Evolutionary conservation across 2,329 filamentous ascomycete genomes (phyloP).

Genomic region (Alternaria conjuncta): DNA sequence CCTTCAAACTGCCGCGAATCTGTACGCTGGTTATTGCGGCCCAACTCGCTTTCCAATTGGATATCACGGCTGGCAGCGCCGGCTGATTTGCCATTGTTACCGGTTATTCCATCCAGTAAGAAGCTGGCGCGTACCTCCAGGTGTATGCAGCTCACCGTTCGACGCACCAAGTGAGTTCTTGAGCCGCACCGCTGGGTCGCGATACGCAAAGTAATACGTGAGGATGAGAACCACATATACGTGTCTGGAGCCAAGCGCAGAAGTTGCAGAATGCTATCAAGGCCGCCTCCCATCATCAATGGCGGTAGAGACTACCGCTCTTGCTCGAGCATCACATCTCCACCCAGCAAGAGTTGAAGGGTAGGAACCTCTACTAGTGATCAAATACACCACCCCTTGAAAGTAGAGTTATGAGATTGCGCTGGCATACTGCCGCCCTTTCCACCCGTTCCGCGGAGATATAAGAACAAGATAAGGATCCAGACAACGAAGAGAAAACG

Average conservation of each 20-base stretch:
- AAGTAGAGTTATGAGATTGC: background rate
- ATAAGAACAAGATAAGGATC: background rate
- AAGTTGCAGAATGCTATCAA: background rate
- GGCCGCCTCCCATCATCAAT: background rate
- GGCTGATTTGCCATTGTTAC: background rate
- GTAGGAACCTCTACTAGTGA: background rate
- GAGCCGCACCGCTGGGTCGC: conserved; percentile 10
- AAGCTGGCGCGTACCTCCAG: background rate
- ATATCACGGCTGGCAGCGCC: background rate
- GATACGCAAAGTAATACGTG: background rate
- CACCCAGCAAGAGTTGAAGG: background rate
- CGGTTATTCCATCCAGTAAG: background rate
- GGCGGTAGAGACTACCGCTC: background rate
- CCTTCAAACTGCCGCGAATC: background rate
- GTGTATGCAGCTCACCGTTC: conserved; percentile 19
- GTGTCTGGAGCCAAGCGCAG: background rate
- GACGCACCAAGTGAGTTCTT: conserved; percentile 20
- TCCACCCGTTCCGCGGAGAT: background rate
- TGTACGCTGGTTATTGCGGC: conserved; percentile 4
- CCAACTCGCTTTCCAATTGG: conserved; percentile 5
- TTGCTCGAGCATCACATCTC: background rate
- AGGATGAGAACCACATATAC: background rate
- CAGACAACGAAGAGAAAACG: background rate
- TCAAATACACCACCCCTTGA: background rate
- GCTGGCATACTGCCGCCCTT: background rate